These are phyloP conservation scores for Schizonepeta tenuifolia DNA, from an alignment of 257 asterid species.

Conservation along the genomic window DNA sequence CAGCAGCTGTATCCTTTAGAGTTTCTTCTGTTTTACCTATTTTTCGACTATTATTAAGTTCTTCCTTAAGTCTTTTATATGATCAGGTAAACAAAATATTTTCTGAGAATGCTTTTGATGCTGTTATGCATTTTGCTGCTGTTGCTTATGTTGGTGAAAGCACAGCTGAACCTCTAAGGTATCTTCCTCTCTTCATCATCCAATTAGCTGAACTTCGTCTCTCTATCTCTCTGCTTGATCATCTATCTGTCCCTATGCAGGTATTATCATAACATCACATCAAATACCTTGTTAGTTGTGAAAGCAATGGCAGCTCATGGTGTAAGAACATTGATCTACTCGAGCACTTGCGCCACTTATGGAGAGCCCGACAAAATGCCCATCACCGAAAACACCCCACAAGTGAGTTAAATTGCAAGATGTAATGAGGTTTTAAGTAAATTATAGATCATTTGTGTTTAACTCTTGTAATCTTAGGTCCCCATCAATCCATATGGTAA, in stretches of 20 bases:
- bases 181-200: background rate
- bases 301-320: constrained; percentile 76
- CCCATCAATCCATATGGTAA: constrained; percentile 93
- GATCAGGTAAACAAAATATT: constrained; percentile 61
- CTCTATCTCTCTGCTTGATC: background rate
- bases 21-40: background rate
- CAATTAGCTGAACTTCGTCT: background rate
- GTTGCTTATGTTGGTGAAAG: constrained; percentile 94
- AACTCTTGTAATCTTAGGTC: constrained; percentile 37
- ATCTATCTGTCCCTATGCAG: constrained; percentile 39
- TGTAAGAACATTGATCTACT: constrained; percentile 75
- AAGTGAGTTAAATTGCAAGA: constrained; percentile 58
- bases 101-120: constrained; percentile 75
- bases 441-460: background rate
- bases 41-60: background rate
- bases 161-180: constrained; percentile 79
- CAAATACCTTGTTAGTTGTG: constrained; percentile 64
- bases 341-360: constrained; percentile 88
- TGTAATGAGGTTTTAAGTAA: background rate
- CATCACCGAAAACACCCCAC: constrained; percentile 79
- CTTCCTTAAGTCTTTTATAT: constrained; percentile 29
- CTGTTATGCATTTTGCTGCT: constrained; percentile 91
- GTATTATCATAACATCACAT: constrained; percentile 80
- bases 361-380: constrained; percentile 94
- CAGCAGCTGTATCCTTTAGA: constrained; percentile 62